Evolutionary conservation across 495 filamentous ascomycete species (phyloP).

Genomic region (Aspergillus indologenus): DNA sequence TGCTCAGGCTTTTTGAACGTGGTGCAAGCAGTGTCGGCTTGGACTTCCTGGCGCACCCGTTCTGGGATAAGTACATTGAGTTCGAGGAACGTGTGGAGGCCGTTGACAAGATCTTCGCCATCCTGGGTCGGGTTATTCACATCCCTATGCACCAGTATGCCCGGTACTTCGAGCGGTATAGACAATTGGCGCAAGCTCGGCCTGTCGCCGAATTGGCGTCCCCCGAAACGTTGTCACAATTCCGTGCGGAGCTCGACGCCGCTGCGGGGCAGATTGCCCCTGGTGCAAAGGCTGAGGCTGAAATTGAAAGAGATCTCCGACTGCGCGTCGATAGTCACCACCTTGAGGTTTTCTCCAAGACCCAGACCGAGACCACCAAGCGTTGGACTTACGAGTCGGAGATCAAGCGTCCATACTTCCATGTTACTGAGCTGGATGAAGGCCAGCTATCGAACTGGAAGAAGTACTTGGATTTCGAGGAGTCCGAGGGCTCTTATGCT

Average conservation of each 20-base stretch:
- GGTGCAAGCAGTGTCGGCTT: conserved; percentile 81
- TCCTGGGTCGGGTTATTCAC: conserved; percentile 80
- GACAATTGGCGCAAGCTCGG: conserved; percentile 68
- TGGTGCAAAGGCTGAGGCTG: conserved; percentile 60
- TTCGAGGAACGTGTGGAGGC: conserved; percentile 90
- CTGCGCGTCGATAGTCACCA: conserved; percentile 75
- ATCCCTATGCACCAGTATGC: conserved; percentile 98
- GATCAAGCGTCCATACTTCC: conserved; percentile 96
- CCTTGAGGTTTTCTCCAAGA: conserved; percentile 75
- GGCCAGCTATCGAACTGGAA: conserved; percentile 87
- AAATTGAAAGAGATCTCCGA: conserved; percentile 81
- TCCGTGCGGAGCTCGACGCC: conserved; percentile 66
- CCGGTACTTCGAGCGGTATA: conserved; percentile 90
- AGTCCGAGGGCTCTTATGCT: conserved; percentile 72
- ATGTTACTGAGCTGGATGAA: conserved; percentile 88
- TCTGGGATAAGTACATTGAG: conserved; percentile 99
- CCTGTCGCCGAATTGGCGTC: conserved; percentile 72
- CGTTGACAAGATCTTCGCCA: conserved; percentile 79
- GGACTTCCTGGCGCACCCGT: conserved; percentile 90
- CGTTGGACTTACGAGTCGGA: conserved; percentile 94
- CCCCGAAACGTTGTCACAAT: conserved; percentile 62
- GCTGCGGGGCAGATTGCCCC: conserved; percentile 43
- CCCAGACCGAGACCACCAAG: conserved; percentile 86
- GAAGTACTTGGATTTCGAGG: conserved; percentile 96
- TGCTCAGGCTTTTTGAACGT: conserved; percentile 82